Percentiles rank a stretch among this genome's conserved stretches.
Evolutionary conservation across 768 basidiomycete species (phyloP).

Genomic region (Asterophora lycoperdoides): DNA sequence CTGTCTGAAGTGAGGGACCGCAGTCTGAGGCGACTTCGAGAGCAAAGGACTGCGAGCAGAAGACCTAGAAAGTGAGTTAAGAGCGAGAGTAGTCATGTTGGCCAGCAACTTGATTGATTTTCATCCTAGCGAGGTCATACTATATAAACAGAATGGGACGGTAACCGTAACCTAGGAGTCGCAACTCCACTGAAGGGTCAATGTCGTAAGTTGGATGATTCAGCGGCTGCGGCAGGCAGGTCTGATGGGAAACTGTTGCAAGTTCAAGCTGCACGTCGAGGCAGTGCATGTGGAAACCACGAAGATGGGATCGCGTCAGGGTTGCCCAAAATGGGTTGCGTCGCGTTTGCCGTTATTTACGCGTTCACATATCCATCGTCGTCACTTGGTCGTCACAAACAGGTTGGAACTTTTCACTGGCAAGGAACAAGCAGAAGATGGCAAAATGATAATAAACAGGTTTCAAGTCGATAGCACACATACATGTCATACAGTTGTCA

Average conservation of each 20-base stretch:
- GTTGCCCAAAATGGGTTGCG: too few relatives aligned
- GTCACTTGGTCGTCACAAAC: too few relatives aligned
- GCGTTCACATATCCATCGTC: too few relatives aligned
- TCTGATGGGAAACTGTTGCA: neutral
- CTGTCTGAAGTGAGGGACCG: slow-evolving; percentile 21
- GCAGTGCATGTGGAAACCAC: neutral
- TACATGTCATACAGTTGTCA: slow-evolving; percentile 1
- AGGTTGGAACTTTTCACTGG: neutral
- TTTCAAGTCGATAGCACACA: neutral
- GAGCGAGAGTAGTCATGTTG: slow-evolving; percentile 21
- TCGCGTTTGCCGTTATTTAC: too few relatives aligned
- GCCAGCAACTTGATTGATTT: slow-evolving; percentile 22
- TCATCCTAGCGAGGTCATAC: neutral
- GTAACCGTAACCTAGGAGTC: slow-evolving; percentile 1
- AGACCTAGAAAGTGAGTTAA: slow-evolving; percentile 17
- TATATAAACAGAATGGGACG: slow-evolving; percentile 4
- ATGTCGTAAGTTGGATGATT: neutral
- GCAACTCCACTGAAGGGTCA: neutral
- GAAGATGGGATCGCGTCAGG: too few relatives aligned
- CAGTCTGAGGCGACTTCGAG: slow-evolving; percentile 19
- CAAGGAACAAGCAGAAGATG: neutral
- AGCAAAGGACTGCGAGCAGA: slow-evolving; percentile 23
- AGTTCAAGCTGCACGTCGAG: neutral
- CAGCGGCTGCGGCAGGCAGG: neutral
- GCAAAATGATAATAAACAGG: neutral